Percentiles rank a stretch among this genome's conserved stretches.
Evolutionary conservation across 441 rosid genomes (phyloP).

Genomic region (Adansonia grandidieri): DNA sequence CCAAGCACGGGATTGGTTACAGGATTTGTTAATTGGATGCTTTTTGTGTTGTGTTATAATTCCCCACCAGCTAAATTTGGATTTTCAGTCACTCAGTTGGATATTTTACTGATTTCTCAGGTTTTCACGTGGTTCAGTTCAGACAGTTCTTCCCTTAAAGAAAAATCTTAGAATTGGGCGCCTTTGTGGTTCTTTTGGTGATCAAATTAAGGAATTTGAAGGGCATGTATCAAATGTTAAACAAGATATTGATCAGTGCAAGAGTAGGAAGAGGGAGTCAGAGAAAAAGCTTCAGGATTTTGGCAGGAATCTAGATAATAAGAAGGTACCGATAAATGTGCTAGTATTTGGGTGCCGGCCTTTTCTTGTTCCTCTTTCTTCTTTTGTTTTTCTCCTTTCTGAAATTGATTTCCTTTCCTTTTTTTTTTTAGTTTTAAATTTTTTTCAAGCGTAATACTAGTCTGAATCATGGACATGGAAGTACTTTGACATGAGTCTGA

Average conservation of each 20-base stretch:
- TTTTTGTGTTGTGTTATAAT: neutral
- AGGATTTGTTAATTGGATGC: constrained; percentile 12
- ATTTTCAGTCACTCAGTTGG: constrained; percentile 12
- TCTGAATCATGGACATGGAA: neutral
- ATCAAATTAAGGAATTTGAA: constrained; percentile 72
- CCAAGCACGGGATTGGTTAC: neutral
- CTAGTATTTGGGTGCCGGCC: neutral
- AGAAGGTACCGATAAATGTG: constrained; percentile 55
- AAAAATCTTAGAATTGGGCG: constrained; percentile 59
- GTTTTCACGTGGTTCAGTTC: constrained; percentile 89
- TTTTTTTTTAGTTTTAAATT: neutral
- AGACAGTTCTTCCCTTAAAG: constrained; percentile 81
- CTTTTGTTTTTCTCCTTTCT: neutral
- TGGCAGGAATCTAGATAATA: constrained; percentile 38
- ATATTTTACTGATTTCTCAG: constrained; percentile 42
- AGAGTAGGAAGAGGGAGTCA: constrained; percentile 61
- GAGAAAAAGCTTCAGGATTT: constrained; percentile 59
- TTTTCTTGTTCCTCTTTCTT: neutral
- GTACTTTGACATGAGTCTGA: neutral
- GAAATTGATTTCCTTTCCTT: neutral
- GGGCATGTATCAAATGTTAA: constrained; percentile 41
- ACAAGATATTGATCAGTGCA: constrained; percentile 54
- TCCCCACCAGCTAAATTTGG: neutral
- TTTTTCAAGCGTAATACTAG: constrained; percentile 4
- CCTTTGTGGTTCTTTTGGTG: constrained; percentile 83